phyloP scores from a whole-genome alignment of 75 land plant genomes.

The Selaginella tamariscina region DNA sequence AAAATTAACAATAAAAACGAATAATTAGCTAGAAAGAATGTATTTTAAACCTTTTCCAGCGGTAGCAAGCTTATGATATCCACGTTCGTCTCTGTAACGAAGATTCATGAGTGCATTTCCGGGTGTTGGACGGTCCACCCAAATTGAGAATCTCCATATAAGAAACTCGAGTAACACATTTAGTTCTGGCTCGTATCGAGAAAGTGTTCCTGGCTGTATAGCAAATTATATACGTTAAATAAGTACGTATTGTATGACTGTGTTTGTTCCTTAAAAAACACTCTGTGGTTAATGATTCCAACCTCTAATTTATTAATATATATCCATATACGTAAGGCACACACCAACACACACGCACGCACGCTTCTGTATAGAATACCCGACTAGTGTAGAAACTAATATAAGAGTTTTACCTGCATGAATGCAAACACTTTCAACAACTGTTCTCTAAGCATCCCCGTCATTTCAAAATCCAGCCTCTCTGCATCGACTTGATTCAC shows the following conservation, averaged over 20 bases:
- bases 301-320: not conserved
- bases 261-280: not conserved
- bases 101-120: constrained; percentile 95
- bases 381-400: not conserved
- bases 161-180: constrained; percentile 91
- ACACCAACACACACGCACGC: not conserved
- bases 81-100: constrained; percentile 77
- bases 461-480: constrained; percentile 83
- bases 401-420: constrained; percentile 53
- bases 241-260: not conserved
- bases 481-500: constrained; percentile 94
- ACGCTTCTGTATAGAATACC: too few relatives aligned
- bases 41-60: constrained; percentile 24
- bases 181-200: constrained; percentile 88
- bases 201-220: constrained; percentile 91
- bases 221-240: constrained; percentile 15
- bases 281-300: not conserved
- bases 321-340: constrained; percentile 2
- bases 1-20: not conserved
- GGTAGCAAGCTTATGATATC: constrained; percentile 14
- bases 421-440: constrained; percentile 75
- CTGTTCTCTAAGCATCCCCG: constrained; percentile 95
- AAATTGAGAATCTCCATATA: constrained; percentile 92
- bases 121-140: constrained; percentile 97
- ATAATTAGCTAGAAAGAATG: constrained; percentile 23